These are phyloP conservation scores for Cyphellophora europaea DNA, from an alignment of 2,329 filamentous ascomycete species.

Conservation along the genomic window DNA sequence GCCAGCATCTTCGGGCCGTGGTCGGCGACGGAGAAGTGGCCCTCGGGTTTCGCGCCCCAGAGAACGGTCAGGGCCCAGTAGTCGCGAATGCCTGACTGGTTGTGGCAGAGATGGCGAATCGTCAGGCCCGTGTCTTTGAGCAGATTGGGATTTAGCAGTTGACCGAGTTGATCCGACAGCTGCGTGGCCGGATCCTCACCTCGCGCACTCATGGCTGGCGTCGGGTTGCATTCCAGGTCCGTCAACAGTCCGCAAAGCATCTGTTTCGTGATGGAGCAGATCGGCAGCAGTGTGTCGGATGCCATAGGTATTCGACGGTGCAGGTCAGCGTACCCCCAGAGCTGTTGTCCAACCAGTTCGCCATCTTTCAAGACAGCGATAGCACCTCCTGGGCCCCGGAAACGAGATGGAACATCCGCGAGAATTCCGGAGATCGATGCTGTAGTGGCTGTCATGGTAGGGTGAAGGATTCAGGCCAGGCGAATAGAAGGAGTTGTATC, in stretches of 20 bases:
- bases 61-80: slow-evolving; percentile 37
- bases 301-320: slow-evolving; percentile 28
- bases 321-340: slow-evolving; percentile 37
- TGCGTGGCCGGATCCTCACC: slow-evolving; percentile 22
- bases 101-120: slow-evolving; percentile 29
- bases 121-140: slow-evolving; percentile 22
- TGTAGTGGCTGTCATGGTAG: too few species aligned
- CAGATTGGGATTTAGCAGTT: slow-evolving; percentile 21
- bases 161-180: slow-evolving; percentile 21
- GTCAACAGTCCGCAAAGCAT: too few species aligned
- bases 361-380: slow-evolving; percentile 35
- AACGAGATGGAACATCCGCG: slow-evolving; percentile 17
- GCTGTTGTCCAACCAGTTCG: slow-evolving; percentile 27
- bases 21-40: slow-evolving; percentile 27
- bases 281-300: slow-evolving; percentile 39
- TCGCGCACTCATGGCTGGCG: slow-evolving; percentile 13
- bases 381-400: slow-evolving; percentile 33
- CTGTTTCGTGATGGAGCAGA: slow-evolving; percentile 41
- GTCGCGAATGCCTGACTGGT: slow-evolving; percentile 36
- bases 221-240: slow-evolving; percentile 3
- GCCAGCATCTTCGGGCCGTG: slow-evolving; percentile 23
- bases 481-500: too few species aligned
- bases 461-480: too few species aligned
- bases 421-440: too few species aligned
- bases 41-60: slow-evolving; percentile 33